Percentiles rank a stretch among this genome's conserved stretches.
phyloP scores from a whole-genome alignment of 2,329 filamentous ascomycete species.

The Apiospora sp. region DNA sequence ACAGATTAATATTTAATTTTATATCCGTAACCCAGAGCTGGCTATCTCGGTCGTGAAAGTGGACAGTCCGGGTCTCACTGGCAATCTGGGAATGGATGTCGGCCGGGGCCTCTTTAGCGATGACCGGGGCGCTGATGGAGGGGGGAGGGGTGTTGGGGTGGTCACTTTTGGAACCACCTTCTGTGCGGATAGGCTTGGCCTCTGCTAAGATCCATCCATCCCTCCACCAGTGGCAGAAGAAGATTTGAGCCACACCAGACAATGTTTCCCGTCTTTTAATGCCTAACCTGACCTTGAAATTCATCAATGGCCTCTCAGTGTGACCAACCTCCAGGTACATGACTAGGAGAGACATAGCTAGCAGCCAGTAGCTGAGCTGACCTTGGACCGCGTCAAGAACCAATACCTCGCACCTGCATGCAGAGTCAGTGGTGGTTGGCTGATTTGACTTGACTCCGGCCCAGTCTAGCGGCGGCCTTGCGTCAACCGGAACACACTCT shows the following conservation, averaged over 20 bases:
- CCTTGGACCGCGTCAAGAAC: neutral
- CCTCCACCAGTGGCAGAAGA: constrained; percentile 10
- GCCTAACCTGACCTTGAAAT: neutral
- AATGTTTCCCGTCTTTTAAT: neutral
- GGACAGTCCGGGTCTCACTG: too few relatives aligned
- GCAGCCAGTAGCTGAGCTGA: neutral
- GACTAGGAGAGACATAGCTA: neutral
- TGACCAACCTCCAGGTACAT: neutral
- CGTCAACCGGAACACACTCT: constrained; percentile 8
- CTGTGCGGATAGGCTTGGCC: neutral
- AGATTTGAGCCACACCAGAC: constrained; percentile 17
- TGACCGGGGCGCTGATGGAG: constrained; percentile 14
- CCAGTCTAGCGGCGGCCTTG: constrained; percentile 21
- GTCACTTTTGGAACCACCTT: neutral
- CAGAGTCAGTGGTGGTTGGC: neutral
- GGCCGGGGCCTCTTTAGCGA: constrained; percentile 10
- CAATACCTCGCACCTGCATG: neutral
- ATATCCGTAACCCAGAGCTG: too few relatives aligned
- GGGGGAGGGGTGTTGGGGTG: neutral
- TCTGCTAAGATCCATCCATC: neutral
- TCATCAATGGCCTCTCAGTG: neutral
- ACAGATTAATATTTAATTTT: too few relatives aligned
- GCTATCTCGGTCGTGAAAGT: too few relatives aligned
- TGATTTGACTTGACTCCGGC: constrained; percentile 12
- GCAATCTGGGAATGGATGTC: neutral